phyloP scores from a whole-genome alignment of 441 rosid genomes.

The Lepidium campestre region DNA sequence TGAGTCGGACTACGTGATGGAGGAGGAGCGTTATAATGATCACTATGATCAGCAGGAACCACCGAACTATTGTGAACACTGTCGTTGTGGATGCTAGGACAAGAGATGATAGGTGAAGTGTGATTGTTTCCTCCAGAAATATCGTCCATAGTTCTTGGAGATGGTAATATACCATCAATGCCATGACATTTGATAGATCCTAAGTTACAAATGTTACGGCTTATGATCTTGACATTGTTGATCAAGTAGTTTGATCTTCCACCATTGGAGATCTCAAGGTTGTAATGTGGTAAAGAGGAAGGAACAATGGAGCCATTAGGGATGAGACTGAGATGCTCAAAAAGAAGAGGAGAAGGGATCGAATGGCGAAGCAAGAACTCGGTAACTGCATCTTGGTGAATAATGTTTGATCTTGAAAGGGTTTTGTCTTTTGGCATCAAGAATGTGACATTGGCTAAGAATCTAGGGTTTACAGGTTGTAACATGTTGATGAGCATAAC shows the following conservation, averaged over 20 bases:
- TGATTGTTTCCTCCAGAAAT: conserved; percentile 9
- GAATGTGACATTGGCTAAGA: conserved; percentile 50
- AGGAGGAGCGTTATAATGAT: conserved; percentile 2
- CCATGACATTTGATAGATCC: conserved; percentile 75
- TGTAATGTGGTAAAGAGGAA: conserved; percentile 38
- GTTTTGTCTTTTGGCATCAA: conserved; percentile 63
- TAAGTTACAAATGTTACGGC: conserved; percentile 52
- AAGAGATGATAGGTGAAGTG: conserved; percentile 8
- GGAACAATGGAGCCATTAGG: conserved; percentile 60
- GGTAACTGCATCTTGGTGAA: conserved; percentile 25
- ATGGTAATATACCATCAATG: conserved; percentile 46
- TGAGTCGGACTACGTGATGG: background rate
- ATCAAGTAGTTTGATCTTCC: conserved; percentile 46
- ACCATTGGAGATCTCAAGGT: conserved; percentile 41
- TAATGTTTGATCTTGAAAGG: conserved; percentile 32
- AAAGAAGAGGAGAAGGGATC: conserved; percentile 60
- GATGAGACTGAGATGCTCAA: conserved; percentile 47
- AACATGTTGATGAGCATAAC: conserved; percentile 67
- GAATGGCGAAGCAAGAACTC: conserved; percentile 71
- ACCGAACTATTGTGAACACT: conserved; percentile 1
- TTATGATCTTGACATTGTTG: conserved; percentile 53
- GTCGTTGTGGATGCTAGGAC: conserved; percentile 25
- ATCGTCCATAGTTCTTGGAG: background rate
- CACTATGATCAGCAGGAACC: too few species aligned
- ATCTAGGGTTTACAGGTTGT: conserved; percentile 21